Base-by-base conservation (phyloP, 2,329 filamentous ascomycete species). In the Hypoxylon sp. region DNA sequence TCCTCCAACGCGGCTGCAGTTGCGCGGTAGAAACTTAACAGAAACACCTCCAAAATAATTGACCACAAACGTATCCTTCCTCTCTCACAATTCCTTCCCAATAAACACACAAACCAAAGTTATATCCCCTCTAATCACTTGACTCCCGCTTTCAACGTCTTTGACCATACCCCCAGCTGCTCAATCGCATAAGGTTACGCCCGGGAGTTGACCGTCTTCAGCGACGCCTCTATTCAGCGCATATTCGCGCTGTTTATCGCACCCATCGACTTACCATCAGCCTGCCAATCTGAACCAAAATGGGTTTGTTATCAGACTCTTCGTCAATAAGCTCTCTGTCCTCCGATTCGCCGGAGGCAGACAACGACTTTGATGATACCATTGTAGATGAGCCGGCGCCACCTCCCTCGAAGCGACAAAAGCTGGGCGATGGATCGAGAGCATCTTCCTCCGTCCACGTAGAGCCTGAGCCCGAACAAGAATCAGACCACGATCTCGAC, bases 381-480 rank as follows among this genome's bases (percentile, higher is more conserved):
- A 28, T 72, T 24, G 46, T 66, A 44, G 74, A 77, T 28, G 76
- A 77, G 28, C 72, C 75, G 0, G 61, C 68, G 4, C 68, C 76
- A 3, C 77, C 77, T 33, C 77, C 77, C 8, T 75, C 72, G 0
- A 79, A 79, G 65, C 73, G 77, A 57, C 77, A 78, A 68, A 79
- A 77, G 69, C 67, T 78, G 6, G 76, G 74, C 32, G 75, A 76
- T 28, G 73, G 70, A 8, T 78, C 77, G 11, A 71, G 75, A 44
- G 76, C 75, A 61, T 83, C 85, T 20, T 86, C 84, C 2, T 84
- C 84, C 9, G 77, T 83, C 32, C 83, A 85, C 45, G 75, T 80
- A 7, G 81, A 82, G 2, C 80, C 80, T 11, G 80, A 84, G 53
- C 78, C 85, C 64, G 78, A 88, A 77, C 78, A 70, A 32, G 74